Base-by-base conservation (phyloP, 192 early-diverging fungal species). In the Umbelopsis isabellina region DNA sequence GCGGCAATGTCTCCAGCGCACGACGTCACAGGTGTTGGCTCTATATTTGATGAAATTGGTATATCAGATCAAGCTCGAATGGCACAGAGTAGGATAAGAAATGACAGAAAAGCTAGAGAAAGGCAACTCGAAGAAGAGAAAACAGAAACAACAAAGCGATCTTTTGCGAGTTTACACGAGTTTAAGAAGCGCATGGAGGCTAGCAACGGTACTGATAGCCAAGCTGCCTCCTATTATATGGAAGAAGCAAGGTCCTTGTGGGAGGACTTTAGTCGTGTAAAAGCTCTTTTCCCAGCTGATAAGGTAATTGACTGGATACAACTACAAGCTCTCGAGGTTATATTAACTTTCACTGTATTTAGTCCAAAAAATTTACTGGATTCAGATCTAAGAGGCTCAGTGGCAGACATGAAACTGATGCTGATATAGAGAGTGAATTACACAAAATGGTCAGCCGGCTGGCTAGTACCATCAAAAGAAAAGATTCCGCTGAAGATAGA, bases 211-310 rank as follows among this genome's bases (percentile, higher is more conserved):
- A 27, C 25, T n/a, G 55, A 61, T n/a, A 33, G 5, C 3, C 11
- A 16, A 4, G 55, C 55, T 35, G 11, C 55, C 2, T 6, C 15
- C 1, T 30, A 35, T n/a, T 61, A 27, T 35, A 70, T 79, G 47
- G 55, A 66, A 45, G 35, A 30, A 21, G 69, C 73, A 0, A 67
- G 72, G 27, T 50, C 50, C 4, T 47, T 75, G 5, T 79, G 78
- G 78, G 70, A 71, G 15, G 73, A 74, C 18, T 79, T 79, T 72
- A 67, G 52, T 9, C n/a, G 6, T 1, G 58, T 67, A 21, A 49
- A 65, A 49, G 77, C 69, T 12, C 58, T 79, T n/a, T 79, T 65
- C 50, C 73, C 73, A 22, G 10, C 51, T 23, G 22, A 6, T 23
- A 75, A 58, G 48, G 65, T 58, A 27, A 53, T 41, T 41, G 10